Base-by-base conservation (phyloP, 495 filamentous ascomycete genomes). In the Extremus antarcticus region DNA sequence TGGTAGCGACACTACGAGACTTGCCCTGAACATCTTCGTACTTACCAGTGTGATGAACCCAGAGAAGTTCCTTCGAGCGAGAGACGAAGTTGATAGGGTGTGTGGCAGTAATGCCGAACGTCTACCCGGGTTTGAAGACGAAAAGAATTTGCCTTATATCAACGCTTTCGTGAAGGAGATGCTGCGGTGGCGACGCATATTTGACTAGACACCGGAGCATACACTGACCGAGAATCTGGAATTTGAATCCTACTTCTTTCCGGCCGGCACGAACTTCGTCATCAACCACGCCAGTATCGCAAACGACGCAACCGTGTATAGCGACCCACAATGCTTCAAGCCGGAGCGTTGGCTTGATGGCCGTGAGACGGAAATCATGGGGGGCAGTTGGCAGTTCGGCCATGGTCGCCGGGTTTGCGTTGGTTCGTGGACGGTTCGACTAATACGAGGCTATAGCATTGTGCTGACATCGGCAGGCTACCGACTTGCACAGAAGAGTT, bases 1-100 rank as follows among this genome's bases (percentile, higher is more conserved):
- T 2, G 75, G 76, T 0, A 66, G 63, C 35, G 76, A 77, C 54
- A 77, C 66, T 16, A 71, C 72, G 2, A 64, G 59, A 74, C 67
- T 67, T 4, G 47, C 71, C 1, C 21, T 74, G 0, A 57, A 49
- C 17, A 60, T 63, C 29, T 75, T 79, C 53, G 68, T 76, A 60
- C 59, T 75, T 0, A 74, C 73, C 9, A 74, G 76, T 70, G 65
- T 62, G 0, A 22, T 76, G 1, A 75, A 68, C 58, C 77, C 78
- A 0, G 68, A 76, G 0, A 74, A 73, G 0, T 76, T 78, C 49
- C 59, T 63, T 17, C 76, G 73, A 23, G 79, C 79, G 2, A 79
- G 79, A 55, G 74, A 70, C 7, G 80, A 86, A 58, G 66, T 86
- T 39, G 79, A 83, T 58, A 55, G 62, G 10, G 72, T 81, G 3